Evolutionary conservation across 192 early-diverging fungal species (phyloP).

Genomic region (Chytriomyces sp.): DNA sequence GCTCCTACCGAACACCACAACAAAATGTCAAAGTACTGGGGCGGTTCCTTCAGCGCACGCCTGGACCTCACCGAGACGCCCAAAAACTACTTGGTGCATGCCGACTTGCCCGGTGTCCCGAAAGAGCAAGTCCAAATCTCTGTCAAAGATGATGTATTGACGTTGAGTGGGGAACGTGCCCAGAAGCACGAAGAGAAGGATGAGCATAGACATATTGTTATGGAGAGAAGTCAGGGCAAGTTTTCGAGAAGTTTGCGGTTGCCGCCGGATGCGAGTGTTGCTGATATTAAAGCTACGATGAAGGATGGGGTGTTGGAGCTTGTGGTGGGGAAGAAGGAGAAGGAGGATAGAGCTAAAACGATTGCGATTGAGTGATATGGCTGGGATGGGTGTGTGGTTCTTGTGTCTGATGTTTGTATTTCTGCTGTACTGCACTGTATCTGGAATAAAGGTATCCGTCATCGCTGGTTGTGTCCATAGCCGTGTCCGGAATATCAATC

Average conservation of each 20-base stretch:
- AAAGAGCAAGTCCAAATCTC: conserved; percentile 51
- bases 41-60: conserved; percentile 17
- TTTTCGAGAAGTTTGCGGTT: conserved; percentile 42
- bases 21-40: conserved; percentile 3
- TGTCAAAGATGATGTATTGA: conserved; percentile 40
- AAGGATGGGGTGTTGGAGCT: conserved; percentile 51
- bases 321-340: conserved; percentile 43
- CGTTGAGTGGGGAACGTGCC: conserved; percentile 45
- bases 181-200: conserved; percentile 39
- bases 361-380: conserved; percentile 32
- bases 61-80: conserved; percentile 47
- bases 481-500: too few species aligned
- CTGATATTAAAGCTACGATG: conserved; percentile 38
- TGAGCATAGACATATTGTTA: conserved; percentile 37
- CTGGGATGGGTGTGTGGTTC: too few species aligned
- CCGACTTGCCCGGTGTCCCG: conserved; percentile 49
- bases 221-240: conserved; percentile 45
- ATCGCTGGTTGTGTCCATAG: too few species aligned
- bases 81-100: conserved; percentile 40
- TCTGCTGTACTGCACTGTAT: too few species aligned
- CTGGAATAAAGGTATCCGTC: too few species aligned
- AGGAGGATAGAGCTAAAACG: conserved; percentile 28
- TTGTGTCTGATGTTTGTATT: too few species aligned
- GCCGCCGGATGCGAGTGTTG: conserved; percentile 45
- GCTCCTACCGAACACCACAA: too few species aligned